Conservation (phyloP, 2,329 filamentous ascomycete species). For the Fusarium albosuccineum region DNA sequence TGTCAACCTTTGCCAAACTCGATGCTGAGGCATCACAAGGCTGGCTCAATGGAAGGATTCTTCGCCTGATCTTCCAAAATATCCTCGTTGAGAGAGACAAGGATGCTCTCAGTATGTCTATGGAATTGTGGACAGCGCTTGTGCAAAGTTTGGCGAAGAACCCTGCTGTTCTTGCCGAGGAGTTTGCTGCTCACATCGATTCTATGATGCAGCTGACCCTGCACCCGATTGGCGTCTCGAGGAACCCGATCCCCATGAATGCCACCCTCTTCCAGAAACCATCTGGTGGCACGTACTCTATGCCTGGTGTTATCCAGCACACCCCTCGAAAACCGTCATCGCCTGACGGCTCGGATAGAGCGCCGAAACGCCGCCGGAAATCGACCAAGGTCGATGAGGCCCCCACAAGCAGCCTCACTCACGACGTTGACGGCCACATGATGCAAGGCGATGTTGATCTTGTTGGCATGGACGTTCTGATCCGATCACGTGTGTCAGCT, state of each 20-base stretch:
- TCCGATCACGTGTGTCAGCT: slow-evolving; percentile 89
- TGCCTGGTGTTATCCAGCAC: slow-evolving; percentile 59
- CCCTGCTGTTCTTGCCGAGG: slow-evolving; percentile 73
- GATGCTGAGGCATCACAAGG: slow-evolving; percentile 83
- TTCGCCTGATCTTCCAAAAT: slow-evolving; percentile 94
- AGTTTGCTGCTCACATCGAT: slow-evolving; percentile 81
- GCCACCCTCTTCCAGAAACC: slow-evolving; percentile 90
- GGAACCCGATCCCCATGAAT: slow-evolving; percentile 94
- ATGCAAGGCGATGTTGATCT: slow-evolving; percentile 97
- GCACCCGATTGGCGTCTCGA: slow-evolving; percentile 91
- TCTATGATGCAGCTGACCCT: slow-evolving; percentile 87
- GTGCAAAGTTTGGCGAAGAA: slow-evolving; percentile 76
- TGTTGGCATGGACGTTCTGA: slow-evolving; percentile 88
- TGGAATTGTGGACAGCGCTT: slow-evolving; percentile 88
- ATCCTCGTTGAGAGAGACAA: slow-evolving; percentile 92
- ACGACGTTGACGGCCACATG: slow-evolving; percentile 98
- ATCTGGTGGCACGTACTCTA: slow-evolving; percentile 85
- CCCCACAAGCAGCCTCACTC: slow-evolving; percentile 73
- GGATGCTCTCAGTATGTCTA: slow-evolving; percentile 82
- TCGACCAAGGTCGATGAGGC: slow-evolving; percentile 84
- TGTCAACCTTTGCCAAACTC: slow-evolving; percentile 92
- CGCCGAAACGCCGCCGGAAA: slow-evolving; percentile 83
- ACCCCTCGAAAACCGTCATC: slow-evolving; percentile 63
- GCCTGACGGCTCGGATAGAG: slow-evolving; percentile 69
- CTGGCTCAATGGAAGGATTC: slow-evolving; percentile 91